These are phyloP conservation scores for Blastocystis hominis DNA, from an alignment of 352 stramenopile genomes.

Conservation along the genomic window DNA sequence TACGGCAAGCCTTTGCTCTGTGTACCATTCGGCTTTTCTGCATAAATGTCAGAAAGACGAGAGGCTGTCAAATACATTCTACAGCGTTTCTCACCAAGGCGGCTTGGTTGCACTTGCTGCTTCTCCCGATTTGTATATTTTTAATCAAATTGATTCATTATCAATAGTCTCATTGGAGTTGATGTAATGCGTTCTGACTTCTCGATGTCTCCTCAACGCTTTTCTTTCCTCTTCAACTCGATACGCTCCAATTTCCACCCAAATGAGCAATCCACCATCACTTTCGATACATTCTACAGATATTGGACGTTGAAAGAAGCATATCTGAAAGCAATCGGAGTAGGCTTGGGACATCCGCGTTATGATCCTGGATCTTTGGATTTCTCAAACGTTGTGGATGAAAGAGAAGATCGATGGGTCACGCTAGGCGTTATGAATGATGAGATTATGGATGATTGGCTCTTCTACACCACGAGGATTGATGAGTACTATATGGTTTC, in stretches of 20 bases:
- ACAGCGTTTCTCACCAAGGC: conserved; percentile 21
- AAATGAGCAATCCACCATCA: background rate
- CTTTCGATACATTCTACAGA: background rate
- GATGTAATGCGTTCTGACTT: background rate
- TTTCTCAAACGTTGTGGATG: background rate
- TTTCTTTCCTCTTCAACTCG: background rate
- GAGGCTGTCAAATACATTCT: background rate
- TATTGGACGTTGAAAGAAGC: conserved; percentile 49
- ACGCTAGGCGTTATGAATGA: background rate
- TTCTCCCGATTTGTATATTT: background rate
- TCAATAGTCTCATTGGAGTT: background rate
- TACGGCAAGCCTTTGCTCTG: conserved; percentile 12
- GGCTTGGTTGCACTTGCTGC: background rate
- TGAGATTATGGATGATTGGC: background rate
- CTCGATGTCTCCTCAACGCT: background rate
- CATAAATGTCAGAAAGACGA: background rate
- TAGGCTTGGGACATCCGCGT: background rate
- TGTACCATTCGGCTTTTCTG: background rate
- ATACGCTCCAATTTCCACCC: background rate
- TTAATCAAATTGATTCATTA: background rate
- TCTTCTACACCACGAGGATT: background rate
- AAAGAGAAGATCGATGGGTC: background rate
- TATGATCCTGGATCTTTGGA: background rate
- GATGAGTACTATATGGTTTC: background rate
- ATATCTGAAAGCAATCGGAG: conserved; percentile 13